phyloP scores from a whole-genome alignment of 1,284 basidiomycete species.

The Sporisorium scitamineum region DNA sequence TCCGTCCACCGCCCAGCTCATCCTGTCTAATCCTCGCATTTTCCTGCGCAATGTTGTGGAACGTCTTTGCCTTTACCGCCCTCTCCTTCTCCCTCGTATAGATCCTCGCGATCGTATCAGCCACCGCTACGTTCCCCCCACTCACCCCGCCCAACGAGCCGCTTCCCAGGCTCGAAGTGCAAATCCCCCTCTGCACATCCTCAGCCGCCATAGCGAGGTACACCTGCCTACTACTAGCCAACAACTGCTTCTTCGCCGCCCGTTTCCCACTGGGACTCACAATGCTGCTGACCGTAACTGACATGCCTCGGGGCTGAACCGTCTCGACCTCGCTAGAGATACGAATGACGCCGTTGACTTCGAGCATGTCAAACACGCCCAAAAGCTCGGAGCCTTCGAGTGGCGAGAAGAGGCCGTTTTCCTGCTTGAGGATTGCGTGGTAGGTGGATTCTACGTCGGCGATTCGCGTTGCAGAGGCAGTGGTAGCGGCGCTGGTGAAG shows the following conservation, averaged over 20 bases:
- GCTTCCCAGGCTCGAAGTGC: conserved; percentile 26
- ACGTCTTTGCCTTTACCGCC: conserved; percentile 46
- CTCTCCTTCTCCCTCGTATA: conserved; percentile 50
- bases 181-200: conserved; percentile 57
- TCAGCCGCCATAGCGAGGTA: conserved; percentile 44
- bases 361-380: conserved; percentile 64
- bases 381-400: conserved; percentile 64
- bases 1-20: conserved; percentile 58
- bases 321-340: conserved; percentile 45
- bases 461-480: conserved; percentile 30
- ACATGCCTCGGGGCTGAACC: not conserved
- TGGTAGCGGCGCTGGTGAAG: not conserved
- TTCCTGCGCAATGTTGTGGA: conserved; percentile 49
- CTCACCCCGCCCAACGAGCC: not conserved
- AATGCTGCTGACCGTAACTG: conserved; percentile 12
- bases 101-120: conserved; percentile 52
- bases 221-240: conserved; percentile 51
- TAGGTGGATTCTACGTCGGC: conserved; percentile 62
- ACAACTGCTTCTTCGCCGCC: conserved; percentile 60
- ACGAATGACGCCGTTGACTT: conserved; percentile 62
- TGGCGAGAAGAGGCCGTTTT: conserved; percentile 51
- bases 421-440: conserved; percentile 49
- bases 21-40: conserved; percentile 47
- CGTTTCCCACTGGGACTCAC: conserved; percentile 61
- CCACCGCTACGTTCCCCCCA: conserved; percentile 21